phyloP scores from a whole-genome alignment of 2,329 filamentous ascomycete genomes.

The Exserohilum turcica region DNA sequence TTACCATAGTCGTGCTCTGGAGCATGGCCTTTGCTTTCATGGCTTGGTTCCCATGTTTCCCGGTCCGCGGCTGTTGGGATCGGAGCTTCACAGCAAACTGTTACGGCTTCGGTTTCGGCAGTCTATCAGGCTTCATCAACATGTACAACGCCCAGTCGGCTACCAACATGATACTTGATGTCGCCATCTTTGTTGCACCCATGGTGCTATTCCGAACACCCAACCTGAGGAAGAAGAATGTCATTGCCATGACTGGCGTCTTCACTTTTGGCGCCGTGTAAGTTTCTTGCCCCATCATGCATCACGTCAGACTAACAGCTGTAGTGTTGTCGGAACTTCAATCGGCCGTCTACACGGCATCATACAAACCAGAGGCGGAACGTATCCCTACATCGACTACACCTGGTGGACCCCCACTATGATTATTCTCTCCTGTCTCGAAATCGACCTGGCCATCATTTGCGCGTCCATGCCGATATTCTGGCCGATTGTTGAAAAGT shows the following conservation, averaged over 20 bases:
- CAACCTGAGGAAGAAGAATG: conserved; percentile 33
- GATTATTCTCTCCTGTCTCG: conserved; percentile 38
- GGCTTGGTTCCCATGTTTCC: conserved; percentile 42
- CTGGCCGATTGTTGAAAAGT: conserved; percentile 41
- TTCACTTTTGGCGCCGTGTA: conserved; percentile 43
- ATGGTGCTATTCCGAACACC: conserved; percentile 38
- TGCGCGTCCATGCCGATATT: conserved; percentile 46
- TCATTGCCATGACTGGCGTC: conserved; percentile 38
- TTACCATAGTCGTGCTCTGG: conserved; percentile 37
- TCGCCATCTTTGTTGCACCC: conserved; percentile 39
- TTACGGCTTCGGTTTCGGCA: conserved; percentile 35
- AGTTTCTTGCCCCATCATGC: conserved; percentile 2
- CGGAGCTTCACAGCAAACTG: conserved; percentile 27
- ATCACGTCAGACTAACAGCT: conserved; percentile 11
- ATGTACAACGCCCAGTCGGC: conserved; percentile 37
- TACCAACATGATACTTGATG: conserved; percentile 44
- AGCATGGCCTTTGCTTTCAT: conserved; percentile 36
- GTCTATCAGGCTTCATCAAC: conserved; percentile 26
- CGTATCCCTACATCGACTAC: conserved; percentile 40
- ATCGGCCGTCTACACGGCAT: conserved; percentile 42
- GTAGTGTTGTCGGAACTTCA: conserved; percentile 38
- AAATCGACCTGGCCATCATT: conserved; percentile 42
- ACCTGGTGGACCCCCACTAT: conserved; percentile 38
- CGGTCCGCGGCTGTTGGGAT: conserved; percentile 34
- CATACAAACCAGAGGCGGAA: conserved; percentile 32